These are phyloP conservation scores for Candida hungchunana DNA, from an alignment of 805 yeast genomes.

Conservation along the genomic window DNA sequence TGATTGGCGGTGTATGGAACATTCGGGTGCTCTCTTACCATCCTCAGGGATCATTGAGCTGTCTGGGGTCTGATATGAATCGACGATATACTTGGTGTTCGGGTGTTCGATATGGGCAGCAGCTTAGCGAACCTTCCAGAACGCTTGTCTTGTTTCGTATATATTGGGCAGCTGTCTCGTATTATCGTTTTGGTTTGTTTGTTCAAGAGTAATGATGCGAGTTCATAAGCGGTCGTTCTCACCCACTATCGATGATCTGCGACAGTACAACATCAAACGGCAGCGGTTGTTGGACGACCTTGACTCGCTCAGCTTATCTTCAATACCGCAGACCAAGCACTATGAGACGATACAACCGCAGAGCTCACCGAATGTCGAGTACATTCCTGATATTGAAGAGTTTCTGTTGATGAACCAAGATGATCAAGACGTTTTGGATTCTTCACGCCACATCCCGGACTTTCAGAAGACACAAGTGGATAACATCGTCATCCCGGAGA, in stretches of 20 bases:
- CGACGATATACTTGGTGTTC: no score
- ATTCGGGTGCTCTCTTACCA: no score
- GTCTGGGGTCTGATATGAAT: no score
- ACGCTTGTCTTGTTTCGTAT: no score
- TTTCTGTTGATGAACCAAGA: slow-evolving; percentile 21
- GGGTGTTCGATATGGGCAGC: not conserved
- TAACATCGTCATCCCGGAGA: slow-evolving; percentile 12
- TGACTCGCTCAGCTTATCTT: slow-evolving; percentile 24
- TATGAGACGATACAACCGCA: slow-evolving; percentile 9
- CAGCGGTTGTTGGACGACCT: slow-evolving; percentile 32
- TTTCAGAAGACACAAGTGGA: slow-evolving; percentile 1
- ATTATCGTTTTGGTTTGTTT: no score
- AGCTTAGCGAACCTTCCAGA: slow-evolving; percentile 2
- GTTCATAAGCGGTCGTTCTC: slow-evolving; percentile 15
- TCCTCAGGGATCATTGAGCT: no score
- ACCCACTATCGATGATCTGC: slow-evolving; percentile 20
- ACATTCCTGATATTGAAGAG: slow-evolving; percentile 22
- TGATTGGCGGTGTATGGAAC: slow-evolving; percentile 16
- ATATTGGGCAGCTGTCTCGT: no score
- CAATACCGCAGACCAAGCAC: slow-evolving; percentile 1
- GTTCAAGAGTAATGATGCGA: no score
- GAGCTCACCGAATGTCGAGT: slow-evolving; percentile 10
- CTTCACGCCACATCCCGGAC: slow-evolving; percentile 12
- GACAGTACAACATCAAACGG: slow-evolving; percentile 31
- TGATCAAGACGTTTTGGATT: slow-evolving; percentile 19